Base-by-base conservation (phyloP, 2,329 filamentous ascomycete species). In the Curvularia eragrostidis region DNA sequence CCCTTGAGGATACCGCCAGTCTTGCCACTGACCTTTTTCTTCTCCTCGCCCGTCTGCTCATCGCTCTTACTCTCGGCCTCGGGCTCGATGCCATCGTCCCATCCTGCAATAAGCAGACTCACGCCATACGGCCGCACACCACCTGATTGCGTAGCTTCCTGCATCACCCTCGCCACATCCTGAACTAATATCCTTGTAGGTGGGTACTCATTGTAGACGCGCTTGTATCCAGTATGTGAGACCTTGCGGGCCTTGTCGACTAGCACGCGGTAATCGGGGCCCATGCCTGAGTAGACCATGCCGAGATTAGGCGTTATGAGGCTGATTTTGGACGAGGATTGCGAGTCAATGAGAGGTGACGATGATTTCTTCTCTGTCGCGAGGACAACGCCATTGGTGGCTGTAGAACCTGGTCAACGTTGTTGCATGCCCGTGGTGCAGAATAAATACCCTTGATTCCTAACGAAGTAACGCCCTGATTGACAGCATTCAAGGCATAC, bases 201-300 rank as follows among this genome's bases (percentile, higher is more conserved):
- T n/a, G 95, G 95, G 83, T 99, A 99, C 83, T 99, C 95, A 82
- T 99, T 99, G 85, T 99, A 99, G 83, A 99, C 93, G 79, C 95
- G 92, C 87, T 99, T 99, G 88, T 99, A 99, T 79, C 89, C 90
- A 47, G 95, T 96, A 82, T 99, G 95, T 55, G 93, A 97, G 68
- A 97, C 95, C 81, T 98, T 99, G 76, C 95, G 93, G 70, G 95
- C 95, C 80, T 93, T 94, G 84, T 99, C 95, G 70, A 98, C 95
- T 53, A 99, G 86, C 56, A 99, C 92, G 79, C 95, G 89, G 83
- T 98, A 99, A 80, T 99, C 95, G 59, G 95, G 95, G 28, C 95
- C 94, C 95, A 99, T 99, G 77, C 95, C 95, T 51, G 93, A 93
- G 83, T 99, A 99, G 73, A 99, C 95, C 91, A 98, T 97, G 78